Evolutionary conservation across 768 basidiomycete genomes (phyloP), one percentile per base, ranked within the genome.

Genomic region (Cyathus striatus): DNA sequence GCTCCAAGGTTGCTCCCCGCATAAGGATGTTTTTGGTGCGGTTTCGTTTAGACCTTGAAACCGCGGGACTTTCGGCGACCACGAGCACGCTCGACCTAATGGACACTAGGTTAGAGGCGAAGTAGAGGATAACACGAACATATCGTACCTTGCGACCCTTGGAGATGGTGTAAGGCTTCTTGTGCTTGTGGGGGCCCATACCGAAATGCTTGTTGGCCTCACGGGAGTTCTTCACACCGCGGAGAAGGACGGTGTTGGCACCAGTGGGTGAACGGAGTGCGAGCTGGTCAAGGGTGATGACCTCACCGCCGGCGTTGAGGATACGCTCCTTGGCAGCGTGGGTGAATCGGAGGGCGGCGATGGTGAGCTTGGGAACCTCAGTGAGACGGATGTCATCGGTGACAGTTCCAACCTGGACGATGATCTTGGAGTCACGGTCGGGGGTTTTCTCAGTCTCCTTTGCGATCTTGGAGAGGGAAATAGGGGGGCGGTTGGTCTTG

Each of bases 131-230:
- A n/a, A 3, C 6, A 36, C 13, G 6, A 32, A 6, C 4, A 24
- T 10, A 5, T 23, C 66, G 32, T 56, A 85, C 83, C 71, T 96
- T 97, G 81, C 94, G 89, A 49, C 96, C 95, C 76, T 95, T 96
- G 63, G 91, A 93, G 59, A 73, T 76, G 37, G 93, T 89, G 74
- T 92, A 88, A 38, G 96, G 96, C 74, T 94, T 96, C 79, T 95
- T 97, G 85, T 96, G 76, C 73, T 97, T 91, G 84, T 94, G 90
- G 44, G 93, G 93, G 52, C 85, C 90, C 89, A 90, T 90, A 69
- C 95, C 95, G 65, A 97, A 97, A 80, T 98, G 95, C 68, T 90
- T 93, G 75, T 88, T 82, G 40, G 93, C 89, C 69, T 98, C 96
- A 51, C 96, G 83, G 45, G 88, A 76, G 66, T 83, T 96, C 80